Evolutionary conservation across 2,329 filamentous ascomycete species (phyloP), one percentile per base, ranked within the genome.

Genomic region (Botrytis deweyae): DNA sequence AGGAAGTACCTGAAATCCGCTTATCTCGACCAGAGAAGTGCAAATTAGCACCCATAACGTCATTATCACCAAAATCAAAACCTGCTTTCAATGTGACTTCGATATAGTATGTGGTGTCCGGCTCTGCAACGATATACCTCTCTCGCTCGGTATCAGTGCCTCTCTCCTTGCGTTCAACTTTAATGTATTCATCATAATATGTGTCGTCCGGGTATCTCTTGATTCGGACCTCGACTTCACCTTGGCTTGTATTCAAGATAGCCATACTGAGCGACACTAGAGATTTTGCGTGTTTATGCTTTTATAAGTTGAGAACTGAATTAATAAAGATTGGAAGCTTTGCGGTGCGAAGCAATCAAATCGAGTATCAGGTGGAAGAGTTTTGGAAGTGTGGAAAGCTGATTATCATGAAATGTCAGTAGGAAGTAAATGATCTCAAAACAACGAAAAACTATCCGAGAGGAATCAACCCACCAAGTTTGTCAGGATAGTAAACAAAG

Each of bases 61-160:
- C 29, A 29, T 29, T 29, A 29, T 29, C 29, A 29, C 29, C 29
- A 29, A 29, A 29, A 29, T 29, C 29, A 29, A 29, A 29, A 29
- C 29, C 29, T 29, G 29, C 12, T 36, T 69, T 73, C n/a, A 76
- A 59, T 7, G 55, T 74, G 4, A 73, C n/a, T 10, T 71, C 72
- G 4, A 75, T 42, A 0, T 22, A 29, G 44, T 62, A 76, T 3
- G 3, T 33, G 2, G 36, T 38, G 5, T 62, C 72, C 2, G 69
- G 62, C n/a, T 76, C 74, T 4, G 72, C 12, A 22, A 73, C 22
- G 8, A 76, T 74, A 16, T 75, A 75, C 36, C 72, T 42, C 44
- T 20, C 18, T 3, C 42, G 42, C 6, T 20, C 0, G 6, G 3
- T 20, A 44, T 44, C 42, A 22, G 42, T 42, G 71, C 36, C 16